A percentile compares a stretch with the other conserved stretches of the same genome.
Conservation (phyloP, 148 eudicot species). For the Amaranthus palmeri region DNA sequence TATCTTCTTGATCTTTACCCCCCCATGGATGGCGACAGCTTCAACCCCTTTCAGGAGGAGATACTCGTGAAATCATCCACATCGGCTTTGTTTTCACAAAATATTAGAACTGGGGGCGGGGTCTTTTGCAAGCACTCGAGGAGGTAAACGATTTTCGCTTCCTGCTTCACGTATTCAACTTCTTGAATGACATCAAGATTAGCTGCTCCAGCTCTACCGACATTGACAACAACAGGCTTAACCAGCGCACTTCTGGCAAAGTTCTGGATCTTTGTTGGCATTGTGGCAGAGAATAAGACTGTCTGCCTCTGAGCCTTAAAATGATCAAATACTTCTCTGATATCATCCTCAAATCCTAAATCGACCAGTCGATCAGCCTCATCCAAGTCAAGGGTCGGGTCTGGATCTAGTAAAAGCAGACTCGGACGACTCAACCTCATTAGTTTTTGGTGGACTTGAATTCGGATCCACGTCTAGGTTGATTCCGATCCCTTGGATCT, state of each 20-base stretch:
- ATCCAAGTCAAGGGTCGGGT: no score
- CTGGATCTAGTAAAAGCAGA: no score
- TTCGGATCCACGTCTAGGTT: no score
- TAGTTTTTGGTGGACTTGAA: no score
- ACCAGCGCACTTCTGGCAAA: slow-evolving; percentile 84
- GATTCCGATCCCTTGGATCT: no score
- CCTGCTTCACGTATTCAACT: slow-evolving; percentile 93
- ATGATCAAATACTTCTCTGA: slow-evolving; percentile 86
- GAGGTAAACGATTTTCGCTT: slow-evolving; percentile 84
- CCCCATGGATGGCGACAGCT: slow-evolving; percentile 83
- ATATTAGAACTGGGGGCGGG: slow-evolving; percentile 87
- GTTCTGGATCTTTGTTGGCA: slow-evolving; percentile 90
- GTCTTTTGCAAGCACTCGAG: slow-evolving; percentile 90
- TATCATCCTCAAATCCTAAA: slow-evolving; percentile 91
- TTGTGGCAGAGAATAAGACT: slow-evolving; percentile 86
- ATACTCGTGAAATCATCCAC: slow-evolving; percentile 92
- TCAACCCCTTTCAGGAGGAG: slow-evolving; percentile 85
- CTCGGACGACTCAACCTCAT: no score
- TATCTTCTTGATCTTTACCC: slow-evolving; percentile 92
- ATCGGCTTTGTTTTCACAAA: slow-evolving; percentile 90
- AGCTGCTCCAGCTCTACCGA: slow-evolving; percentile 94
- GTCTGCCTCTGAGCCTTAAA: slow-evolving; percentile 92
- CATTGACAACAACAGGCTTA: slow-evolving; percentile 77
- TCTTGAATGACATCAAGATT: slow-evolving; percentile 94
- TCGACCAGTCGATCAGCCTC: slow-evolving; percentile 92